phyloP scores from a whole-genome alignment of 345 rosid species.

The Lepidium sativum region DNA sequence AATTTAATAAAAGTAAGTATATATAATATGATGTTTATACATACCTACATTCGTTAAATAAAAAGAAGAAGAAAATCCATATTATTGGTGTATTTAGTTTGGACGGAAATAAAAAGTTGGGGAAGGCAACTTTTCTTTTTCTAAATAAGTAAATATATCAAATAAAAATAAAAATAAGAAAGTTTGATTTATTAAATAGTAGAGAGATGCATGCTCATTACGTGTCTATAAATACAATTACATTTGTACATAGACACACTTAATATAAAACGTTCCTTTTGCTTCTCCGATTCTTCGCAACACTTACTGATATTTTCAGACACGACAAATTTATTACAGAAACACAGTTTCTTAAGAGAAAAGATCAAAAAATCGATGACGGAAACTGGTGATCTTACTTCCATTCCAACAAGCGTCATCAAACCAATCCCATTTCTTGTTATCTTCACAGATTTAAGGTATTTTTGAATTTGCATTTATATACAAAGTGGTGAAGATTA shows the following conservation, averaged over 20 bases:
- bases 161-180: too few relatives aligned
- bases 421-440: slow-evolving; percentile 42
- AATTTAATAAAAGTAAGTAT: not conserved
- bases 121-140: not conserved
- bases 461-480: not conserved
- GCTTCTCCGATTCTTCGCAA: slow-evolving; percentile 5
- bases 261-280: slow-evolving; percentile 2
- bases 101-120: not conserved
- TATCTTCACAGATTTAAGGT: slow-evolving; percentile 76
- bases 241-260: slow-evolving; percentile 9
- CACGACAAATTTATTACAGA: not conserved
- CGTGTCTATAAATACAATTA: slow-evolving; percentile 22
- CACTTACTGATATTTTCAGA: slow-evolving; percentile 4
- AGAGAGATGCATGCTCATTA: slow-evolving; percentile 22
- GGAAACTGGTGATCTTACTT: slow-evolving; percentile 7
- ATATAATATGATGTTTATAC: not conserved
- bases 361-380: slow-evolving; percentile 1
- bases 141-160: not conserved
- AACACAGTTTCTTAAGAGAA: not conserved
- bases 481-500: not conserved
- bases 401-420: slow-evolving; percentile 12
- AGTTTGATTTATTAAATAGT: too few relatives aligned
- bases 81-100: not conserved
- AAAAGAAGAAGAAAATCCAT: not conserved
- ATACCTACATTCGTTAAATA: not conserved